Evolutionary conservation across 2,329 filamentous ascomycete species (phyloP), one percentile per base, ranked within the genome.

Genomic region (Stagonosporopsis rhizophila): DNA sequence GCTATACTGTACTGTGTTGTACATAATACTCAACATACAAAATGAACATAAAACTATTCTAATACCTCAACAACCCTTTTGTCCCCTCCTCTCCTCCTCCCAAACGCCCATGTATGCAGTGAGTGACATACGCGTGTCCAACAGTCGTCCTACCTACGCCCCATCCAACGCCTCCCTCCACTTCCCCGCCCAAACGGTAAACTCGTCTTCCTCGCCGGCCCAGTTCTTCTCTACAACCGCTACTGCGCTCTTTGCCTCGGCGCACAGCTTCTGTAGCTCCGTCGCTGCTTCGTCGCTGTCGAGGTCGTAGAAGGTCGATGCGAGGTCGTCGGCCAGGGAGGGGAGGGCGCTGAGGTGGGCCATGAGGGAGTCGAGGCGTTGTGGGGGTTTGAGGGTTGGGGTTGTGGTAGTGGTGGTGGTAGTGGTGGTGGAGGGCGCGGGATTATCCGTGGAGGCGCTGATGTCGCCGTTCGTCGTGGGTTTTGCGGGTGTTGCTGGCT

Each of bases 161-260:
- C 78, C 75, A 20, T 78, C 74, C 51, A 82, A 62, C 22, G 80
- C 79, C 42, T 74, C 76, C 34, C 74, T 56, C 83, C 83, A 87
- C 46, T 83, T 85, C 44, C 78, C 80, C n/a, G 83, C 86, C 92
- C 92, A 96, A 15, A 84, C 80, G 0, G 87, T 89, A 69, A 96
- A 96, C 67, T 89, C 90, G 67, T 96, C 92, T 17, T 84, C 81
- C 42, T 83, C 76, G 0, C 83, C 87, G 2, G 83, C 76, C 89
- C 90, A 93, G 19, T 82, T 80, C 56, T 80, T 77, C 45, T 79
- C 78, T 12, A 91, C 75, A 44, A 88, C 69, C 52, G 85, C 81
- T 0, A 83, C 81, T 0, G 82, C 83, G 0, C 75, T 78, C 62
- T 84, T 83, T 0, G 89, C 87, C 46, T 86, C 82, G 1, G 79